These are phyloP conservation scores for Camellia oleifera DNA, from an alignment of 179 eudicot genomes.

Conservation along the genomic window DNA sequence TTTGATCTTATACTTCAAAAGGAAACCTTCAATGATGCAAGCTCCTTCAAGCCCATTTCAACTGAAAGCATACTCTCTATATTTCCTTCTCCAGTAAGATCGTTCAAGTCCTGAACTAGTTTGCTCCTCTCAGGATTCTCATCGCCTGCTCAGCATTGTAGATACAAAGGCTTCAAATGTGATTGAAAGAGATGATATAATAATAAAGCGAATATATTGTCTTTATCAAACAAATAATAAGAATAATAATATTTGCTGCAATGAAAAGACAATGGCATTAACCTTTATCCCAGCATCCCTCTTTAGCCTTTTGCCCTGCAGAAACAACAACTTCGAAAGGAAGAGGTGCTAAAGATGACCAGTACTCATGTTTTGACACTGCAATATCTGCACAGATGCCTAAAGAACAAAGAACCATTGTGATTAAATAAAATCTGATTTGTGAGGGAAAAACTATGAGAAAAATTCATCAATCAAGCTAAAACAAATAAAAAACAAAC, in stretches of 20 bases:
- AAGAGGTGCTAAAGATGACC: conserved; percentile 98
- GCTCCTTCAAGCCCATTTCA: conserved; percentile 95
- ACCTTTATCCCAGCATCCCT: conserved; percentile 85
- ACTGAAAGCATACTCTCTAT: conserved; percentile 96
- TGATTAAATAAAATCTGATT: conserved; percentile 9
- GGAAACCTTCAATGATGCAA: conserved; percentile 78
- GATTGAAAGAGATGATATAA: not conserved
- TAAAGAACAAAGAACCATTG: conserved; percentile 22
- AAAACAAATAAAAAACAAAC: conserved; percentile 1
- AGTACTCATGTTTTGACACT: conserved; percentile 72
- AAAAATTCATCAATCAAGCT: conserved; percentile 7
- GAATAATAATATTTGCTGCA: not conserved
- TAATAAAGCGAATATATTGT: not conserved
- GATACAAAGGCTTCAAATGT: not conserved
- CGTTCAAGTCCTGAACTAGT: conserved; percentile 64
- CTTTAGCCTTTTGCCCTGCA: conserved; percentile 95
- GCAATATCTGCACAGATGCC: conserved; percentile 94
- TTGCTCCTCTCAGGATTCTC: conserved; percentile 60
- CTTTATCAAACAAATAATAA: not conserved
- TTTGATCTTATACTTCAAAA: conserved; percentile 1
- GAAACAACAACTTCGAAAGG: conserved; percentile 89
- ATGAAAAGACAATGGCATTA: not conserved
- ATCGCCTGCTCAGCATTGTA: conserved; percentile 37
- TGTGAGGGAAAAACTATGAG: not conserved
- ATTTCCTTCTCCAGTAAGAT: conserved; percentile 84